Conservation (phyloP, 2,329 filamentous ascomycete species). For the Domatiomyces globalis region DNA sequence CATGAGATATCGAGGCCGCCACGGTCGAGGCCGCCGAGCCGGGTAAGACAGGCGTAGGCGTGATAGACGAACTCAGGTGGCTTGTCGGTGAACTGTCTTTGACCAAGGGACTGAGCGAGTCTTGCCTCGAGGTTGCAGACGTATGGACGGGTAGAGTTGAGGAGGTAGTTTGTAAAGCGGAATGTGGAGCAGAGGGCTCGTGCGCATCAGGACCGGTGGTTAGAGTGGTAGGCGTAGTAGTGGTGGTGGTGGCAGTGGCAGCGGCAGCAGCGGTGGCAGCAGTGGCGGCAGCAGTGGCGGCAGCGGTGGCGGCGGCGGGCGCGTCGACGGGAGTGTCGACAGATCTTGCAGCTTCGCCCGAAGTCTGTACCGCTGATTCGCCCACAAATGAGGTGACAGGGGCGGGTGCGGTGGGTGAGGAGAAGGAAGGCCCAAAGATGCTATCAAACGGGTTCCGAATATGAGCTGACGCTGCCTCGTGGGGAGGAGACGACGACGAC, state of each 20-base stretch:
- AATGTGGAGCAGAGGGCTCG: slow-evolving; percentile 47
- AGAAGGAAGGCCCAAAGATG: slow-evolving; percentile 62
- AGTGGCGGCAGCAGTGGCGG: slow-evolving; percentile 35
- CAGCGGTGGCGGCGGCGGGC: slow-evolving; percentile 14
- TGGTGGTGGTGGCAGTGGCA: no score
- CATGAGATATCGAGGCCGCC: not conserved
- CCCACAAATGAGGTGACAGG: slow-evolving; percentile 45
- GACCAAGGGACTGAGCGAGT: not conserved
- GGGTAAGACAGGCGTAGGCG: not conserved
- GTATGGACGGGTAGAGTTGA: slow-evolving; percentile 48
- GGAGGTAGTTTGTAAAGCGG: slow-evolving; percentile 64
- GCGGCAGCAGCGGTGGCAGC: slow-evolving; percentile 49
- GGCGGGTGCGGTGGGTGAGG: slow-evolving; percentile 28
- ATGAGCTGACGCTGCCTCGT: slow-evolving; percentile 5
- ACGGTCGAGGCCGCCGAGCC: no score
- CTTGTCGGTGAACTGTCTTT: not conserved
- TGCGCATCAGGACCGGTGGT: slow-evolving; percentile 18
- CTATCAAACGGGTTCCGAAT: slow-evolving; percentile 60
- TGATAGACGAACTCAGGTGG: not conserved
- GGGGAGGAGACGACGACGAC: slow-evolving; percentile 29
- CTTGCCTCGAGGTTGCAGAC: not conserved
- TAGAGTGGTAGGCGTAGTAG: slow-evolving; percentile 21
- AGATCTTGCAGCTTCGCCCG: slow-evolving; percentile 9
- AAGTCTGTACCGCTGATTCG: no score
- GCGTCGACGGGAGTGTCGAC: slow-evolving; percentile 10